Evolutionary conservation across 225 moss, liverwort and hornwort species (phyloP).

Genomic region (Thuidium tamariscinum): DNA sequence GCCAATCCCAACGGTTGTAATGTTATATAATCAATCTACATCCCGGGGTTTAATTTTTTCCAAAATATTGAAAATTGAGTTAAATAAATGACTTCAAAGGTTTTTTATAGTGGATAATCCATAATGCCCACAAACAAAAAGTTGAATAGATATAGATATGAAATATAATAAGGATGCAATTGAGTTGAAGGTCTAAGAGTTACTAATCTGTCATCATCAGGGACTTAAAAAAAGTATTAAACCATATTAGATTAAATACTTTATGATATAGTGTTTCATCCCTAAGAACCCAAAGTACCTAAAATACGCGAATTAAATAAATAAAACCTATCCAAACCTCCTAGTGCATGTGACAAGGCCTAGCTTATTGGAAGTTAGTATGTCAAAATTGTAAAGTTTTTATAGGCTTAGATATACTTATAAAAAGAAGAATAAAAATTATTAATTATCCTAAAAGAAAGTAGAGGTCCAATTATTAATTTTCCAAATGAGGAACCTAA

Average conservation of each 20-base stretch:
- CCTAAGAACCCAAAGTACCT: too few relatives aligned
- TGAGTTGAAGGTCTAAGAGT: fast-evolving
- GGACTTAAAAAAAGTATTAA: too few relatives aligned
- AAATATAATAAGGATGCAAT: neutral
- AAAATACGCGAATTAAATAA: too few relatives aligned
- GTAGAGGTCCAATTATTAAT: neutral
- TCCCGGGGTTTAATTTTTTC: too few relatives aligned
- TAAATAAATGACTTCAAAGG: too few relatives aligned
- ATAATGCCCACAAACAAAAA: too few relatives aligned
- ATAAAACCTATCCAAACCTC: neutral
- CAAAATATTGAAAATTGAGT: too few relatives aligned
- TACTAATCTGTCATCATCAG: neutral
- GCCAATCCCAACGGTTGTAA: too few relatives aligned
- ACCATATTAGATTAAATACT: too few relatives aligned
- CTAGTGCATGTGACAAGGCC: neutral
- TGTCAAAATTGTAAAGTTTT: neutral
- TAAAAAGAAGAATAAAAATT: fast-evolving
- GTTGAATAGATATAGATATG: neutral
- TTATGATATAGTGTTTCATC: too few relatives aligned
- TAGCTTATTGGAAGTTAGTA: neutral
- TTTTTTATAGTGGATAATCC: too few relatives aligned
- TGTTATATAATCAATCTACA: too few relatives aligned
- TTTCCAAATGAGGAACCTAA: neutral
- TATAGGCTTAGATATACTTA: neutral
- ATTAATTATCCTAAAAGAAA: neutral